phyloP scores from a whole-genome alignment of 805 yeast species.

The Lipomyces mesembrius region DNA sequence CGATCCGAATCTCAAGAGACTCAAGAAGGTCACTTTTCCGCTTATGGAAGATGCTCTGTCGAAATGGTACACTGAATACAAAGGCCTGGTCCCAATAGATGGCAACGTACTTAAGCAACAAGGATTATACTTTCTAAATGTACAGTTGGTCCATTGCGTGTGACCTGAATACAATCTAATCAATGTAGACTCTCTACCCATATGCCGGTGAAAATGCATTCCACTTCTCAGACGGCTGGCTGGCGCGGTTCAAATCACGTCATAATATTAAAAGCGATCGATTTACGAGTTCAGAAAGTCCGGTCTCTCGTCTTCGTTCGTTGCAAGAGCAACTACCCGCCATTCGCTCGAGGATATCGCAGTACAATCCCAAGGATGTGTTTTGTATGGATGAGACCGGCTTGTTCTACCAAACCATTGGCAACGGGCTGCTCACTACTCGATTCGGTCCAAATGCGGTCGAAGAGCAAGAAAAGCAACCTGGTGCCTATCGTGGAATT shows the following conservation, averaged over 20 bases:
- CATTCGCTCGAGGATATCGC: slow-evolving; percentile 23
- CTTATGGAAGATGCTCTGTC: slow-evolving; percentile 36
- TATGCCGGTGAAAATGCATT: slow-evolving; percentile 24
- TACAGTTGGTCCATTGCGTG: not conserved
- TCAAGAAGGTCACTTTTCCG: slow-evolving; percentile 35
- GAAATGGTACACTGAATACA: slow-evolving; percentile 32
- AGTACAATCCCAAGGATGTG: slow-evolving; percentile 28
- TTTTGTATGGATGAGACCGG: slow-evolving; percentile 30
- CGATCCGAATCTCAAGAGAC: slow-evolving; percentile 25
- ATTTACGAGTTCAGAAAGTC: slow-evolving; percentile 5
- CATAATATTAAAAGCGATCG: slow-evolving; percentile 24
- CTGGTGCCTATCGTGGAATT: slow-evolving; percentile 7
- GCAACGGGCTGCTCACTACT: slow-evolving; percentile 9
- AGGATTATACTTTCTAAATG: slow-evolving; percentile 28
- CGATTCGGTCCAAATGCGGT: not conserved
- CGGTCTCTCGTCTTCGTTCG: slow-evolving; percentile 6
- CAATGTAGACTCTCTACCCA: slow-evolving; percentile 23
- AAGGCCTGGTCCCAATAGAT: slow-evolving; percentile 27
- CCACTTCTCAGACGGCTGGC: slow-evolving; percentile 37
- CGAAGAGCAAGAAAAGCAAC: not conserved
- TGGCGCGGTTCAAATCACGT: slow-evolving; percentile 31
- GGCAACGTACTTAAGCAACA: slow-evolving; percentile 30
- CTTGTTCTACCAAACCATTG: slow-evolving; percentile 26
- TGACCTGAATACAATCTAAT: not conserved
- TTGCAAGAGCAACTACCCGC: slow-evolving; percentile 24